Conservation (phyloP, 1,139 yeast genomes). For the Saccharomyces hybrid region DNA sequence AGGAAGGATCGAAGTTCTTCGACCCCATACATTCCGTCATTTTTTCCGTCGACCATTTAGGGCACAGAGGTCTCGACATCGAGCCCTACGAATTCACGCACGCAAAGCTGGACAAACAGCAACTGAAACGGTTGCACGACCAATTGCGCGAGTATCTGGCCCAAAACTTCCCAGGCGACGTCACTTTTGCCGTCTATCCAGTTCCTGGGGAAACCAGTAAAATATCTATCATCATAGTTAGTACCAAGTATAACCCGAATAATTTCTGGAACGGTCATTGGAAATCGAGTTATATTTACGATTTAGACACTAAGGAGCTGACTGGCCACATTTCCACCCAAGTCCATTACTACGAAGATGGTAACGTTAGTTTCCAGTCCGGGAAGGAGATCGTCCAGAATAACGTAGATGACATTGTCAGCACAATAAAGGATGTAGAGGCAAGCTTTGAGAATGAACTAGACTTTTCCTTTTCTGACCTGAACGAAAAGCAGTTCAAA, state of each 20-base stretch:
- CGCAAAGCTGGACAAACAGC: constrained; percentile 14
- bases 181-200: constrained; percentile 37
- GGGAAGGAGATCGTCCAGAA: constrained; percentile 34
- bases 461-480: constrained; percentile 54
- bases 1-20: constrained; percentile 39
- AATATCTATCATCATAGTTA: constrained; percentile 50
- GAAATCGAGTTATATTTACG: constrained; percentile 57
- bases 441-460: constrained; percentile 51
- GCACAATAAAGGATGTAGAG: constrained; percentile 54
- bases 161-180: constrained; percentile 41
- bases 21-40: constrained; percentile 41
- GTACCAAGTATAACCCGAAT: constrained; percentile 62
- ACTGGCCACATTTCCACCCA: constrained; percentile 56
- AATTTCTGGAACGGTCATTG: constrained; percentile 91
- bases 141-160: constrained; percentile 33
- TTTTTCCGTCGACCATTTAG: constrained; percentile 56
- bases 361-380: constrained; percentile 75
- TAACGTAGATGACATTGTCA: constrained; percentile 30
- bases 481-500: constrained; percentile 79
- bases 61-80: constrained; percentile 41
- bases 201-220: constrained; percentile 38
- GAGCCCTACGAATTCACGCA: constrained; percentile 33
- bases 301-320: constrained; percentile 33
- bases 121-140: constrained; percentile 16
- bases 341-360: constrained; percentile 92